Evolutionary conservation across 495 filamentous ascomycete genomes (phyloP), one percentile per base, ranked within the genome.

Genomic region (Lepraria neglecta): DNA sequence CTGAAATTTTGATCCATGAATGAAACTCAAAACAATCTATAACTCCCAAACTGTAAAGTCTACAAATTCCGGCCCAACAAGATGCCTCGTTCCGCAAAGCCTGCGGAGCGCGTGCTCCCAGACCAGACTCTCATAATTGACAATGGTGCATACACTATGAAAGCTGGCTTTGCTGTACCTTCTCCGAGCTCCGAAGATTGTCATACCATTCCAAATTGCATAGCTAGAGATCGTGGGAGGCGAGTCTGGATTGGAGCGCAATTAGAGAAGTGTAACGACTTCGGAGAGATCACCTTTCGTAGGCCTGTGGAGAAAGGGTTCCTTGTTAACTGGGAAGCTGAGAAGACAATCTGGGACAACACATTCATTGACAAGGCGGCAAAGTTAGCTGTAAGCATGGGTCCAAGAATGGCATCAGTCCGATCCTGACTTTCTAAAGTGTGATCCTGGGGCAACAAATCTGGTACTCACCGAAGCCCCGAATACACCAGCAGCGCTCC

Each of bases 241-340:
- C 84, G 85, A 53, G 80, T 84, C 12, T 91, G 90, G 64, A 81
- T 96, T 64, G 92, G 84, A 31, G 83, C 89, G 2, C 87, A 96
- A 62, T 74, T 96, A n/a, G 82, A 84, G 11, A 82, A 83, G 64
- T 91, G 91, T 69, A 84, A 77, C 53, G 92, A 97, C 70, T 96
- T 91, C 77, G 91, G 91, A 60, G 92, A 96, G 69, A 84, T 94
- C 62, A 79, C 80, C 15, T 96, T 96, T 67, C 83, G 91, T 42
- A 82, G 94, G 14, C 94, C 94, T 0, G 88, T 97, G 24, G 94
- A 99, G 75, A 96, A 94, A 73, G 94, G 94, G 33, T 97, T 88
- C 70, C 78, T 96, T 43, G 90, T 96, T 52, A 97, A 95, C 68
- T 99, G 94, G 94, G 95, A 97, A 71, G 87, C 86, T 0, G 85